Conservation (phyloP, 495 filamentous ascomycete species). For the Tuber microsphaerosporum region DNA sequence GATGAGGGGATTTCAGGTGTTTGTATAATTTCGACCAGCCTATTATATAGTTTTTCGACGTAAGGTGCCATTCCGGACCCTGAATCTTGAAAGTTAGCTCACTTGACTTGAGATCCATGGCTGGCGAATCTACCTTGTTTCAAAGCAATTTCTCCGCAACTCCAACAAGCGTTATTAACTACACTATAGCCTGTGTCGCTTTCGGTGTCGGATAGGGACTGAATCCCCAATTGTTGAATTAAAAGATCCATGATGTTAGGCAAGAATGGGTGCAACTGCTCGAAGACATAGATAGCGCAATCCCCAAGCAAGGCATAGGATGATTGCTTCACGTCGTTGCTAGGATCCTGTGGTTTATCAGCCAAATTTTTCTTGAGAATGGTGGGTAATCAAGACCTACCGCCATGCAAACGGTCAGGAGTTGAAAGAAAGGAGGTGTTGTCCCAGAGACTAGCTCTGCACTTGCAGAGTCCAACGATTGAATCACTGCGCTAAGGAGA, state of each 20-base stretch:
- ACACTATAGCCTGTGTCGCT: conserved; percentile 75
- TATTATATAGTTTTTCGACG: conserved; percentile 65
- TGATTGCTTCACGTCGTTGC: conserved; percentile 91
- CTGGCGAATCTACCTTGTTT: conserved; percentile 51
- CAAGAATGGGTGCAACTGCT: conserved; percentile 68
- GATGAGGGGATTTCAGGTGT: conserved; percentile 81
- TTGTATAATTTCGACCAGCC: conserved; percentile 67
- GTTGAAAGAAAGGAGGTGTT: conserved; percentile 78
- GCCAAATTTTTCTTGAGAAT: conserved; percentile 6
- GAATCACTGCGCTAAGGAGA: conserved; percentile 86
- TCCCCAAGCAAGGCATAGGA: conserved; percentile 93
- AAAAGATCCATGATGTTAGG: conserved; percentile 66
- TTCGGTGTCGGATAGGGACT: conserved; percentile 64
- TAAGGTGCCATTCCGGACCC: conserved; percentile 60
- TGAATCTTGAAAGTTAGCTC: conserved; percentile 25
- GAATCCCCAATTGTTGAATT: conserved; percentile 79
- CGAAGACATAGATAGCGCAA: conserved; percentile 90
- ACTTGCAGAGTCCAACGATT: conserved; percentile 76
- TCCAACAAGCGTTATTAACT: conserved; percentile 98
- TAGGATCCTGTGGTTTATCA: conserved; percentile 55
- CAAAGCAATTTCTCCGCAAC: conserved; percentile 86
- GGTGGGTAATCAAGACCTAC: conserved; percentile 22
- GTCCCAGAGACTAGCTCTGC: conserved; percentile 65
- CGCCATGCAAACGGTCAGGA: conserved; percentile 81
- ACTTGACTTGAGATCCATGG: neutral